Base-by-base conservation (phyloP, 1,284 basidiomycete genomes). In the Pseudozyma hubeiensis region DNA sequence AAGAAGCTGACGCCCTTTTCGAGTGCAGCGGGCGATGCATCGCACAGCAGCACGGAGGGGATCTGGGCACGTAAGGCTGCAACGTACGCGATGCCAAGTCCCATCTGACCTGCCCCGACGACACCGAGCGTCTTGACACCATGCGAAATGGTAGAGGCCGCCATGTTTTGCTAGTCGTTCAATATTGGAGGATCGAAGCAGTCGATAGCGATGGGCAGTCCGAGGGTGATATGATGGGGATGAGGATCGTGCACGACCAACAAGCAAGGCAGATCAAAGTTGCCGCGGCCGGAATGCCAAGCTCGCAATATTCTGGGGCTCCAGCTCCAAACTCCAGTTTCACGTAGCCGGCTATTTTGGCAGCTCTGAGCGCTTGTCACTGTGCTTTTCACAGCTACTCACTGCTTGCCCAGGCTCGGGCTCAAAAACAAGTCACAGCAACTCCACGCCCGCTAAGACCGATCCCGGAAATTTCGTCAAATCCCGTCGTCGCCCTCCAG, bases 1-100 rank as follows among this genome's bases (percentile, higher is more conserved):
- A 93, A 88, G 65, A 94, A 88, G 1, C 87, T 85, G 39, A 92
- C 87, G 0, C 92, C 91, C 75, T 90, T 91, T 49, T 87, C 85
- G 48, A 94, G 86, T 81, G 93, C 91, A 14, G 88, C 87, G 3
- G 67, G 54, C 0, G 69, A 67, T 2, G 76, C 59, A 54, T 80
- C 75, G 54, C 64, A 77, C 10, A 80, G 55, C 39, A 75, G 37
- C 7, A 79, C 78, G 5, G 50, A n/a, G 4, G 68, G 66, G 17
- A 74, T 54, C 52, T 72, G 50, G 1, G 75, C 77, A n/a, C 62
- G 53, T 14, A 79, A 78, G 1, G 93, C 91, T 7, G 93, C 89
- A 39, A 95, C 92, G 54, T 92, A 89, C 41, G 93, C 92, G 59
- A 96, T 95, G 2, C 93, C 94, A 1, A 77, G 62, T 33, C 82